Base-by-base conservation (phyloP, 768 basidiomycete genomes). In the Hydnum rufescens region DNA sequence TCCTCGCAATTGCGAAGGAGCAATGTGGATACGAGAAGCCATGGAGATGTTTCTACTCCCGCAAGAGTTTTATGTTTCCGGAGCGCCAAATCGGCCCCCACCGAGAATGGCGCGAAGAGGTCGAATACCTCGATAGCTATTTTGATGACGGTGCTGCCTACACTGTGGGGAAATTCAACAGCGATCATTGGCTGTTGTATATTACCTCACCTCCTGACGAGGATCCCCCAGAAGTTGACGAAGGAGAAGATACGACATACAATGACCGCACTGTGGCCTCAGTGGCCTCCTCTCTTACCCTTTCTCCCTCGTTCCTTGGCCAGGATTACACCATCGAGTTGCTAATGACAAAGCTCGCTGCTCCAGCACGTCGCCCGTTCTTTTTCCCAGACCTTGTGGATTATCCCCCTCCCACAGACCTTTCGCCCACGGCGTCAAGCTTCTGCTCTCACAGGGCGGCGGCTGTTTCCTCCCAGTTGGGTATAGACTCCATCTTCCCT, bases 51-150 rank as follows among this genome's bases (percentile, higher is more conserved):
- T 99, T 97, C 71, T 99, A 97, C 69, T 95, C 90, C 39, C 80
- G 93, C 59, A 99, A 97, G 67, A 82, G 84, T 4, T 99, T 97
- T 75, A 96, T 97, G 84, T 99, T 96, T 66, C 95, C 95, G 4
- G 95, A 99, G 64, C 78, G 85, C 23, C 95, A 99, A 63, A 69
- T 70, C 22, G 92, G 89, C 3, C 92, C 90, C 16, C 95, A 99
- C 67, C 72, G 77, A 53, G 85, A 89, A 60, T 99, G 95, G 95
- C 77, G 77, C 54, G 75, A 84, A 53, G 95, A 99, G 68, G 83
- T 97, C 60, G 76, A 78, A 53, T 97, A 78, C 63, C 72, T 99
- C 49, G 93, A 99, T 62, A 75, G 76, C 56, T 79, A 92, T 56
- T 97, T 99, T 65, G 72, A 74, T 59, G 75, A 76, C 63, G 90